Base-by-base conservation (phyloP, 1,284 basidiomycete genomes). In the Thecaphora frezii region DNA sequence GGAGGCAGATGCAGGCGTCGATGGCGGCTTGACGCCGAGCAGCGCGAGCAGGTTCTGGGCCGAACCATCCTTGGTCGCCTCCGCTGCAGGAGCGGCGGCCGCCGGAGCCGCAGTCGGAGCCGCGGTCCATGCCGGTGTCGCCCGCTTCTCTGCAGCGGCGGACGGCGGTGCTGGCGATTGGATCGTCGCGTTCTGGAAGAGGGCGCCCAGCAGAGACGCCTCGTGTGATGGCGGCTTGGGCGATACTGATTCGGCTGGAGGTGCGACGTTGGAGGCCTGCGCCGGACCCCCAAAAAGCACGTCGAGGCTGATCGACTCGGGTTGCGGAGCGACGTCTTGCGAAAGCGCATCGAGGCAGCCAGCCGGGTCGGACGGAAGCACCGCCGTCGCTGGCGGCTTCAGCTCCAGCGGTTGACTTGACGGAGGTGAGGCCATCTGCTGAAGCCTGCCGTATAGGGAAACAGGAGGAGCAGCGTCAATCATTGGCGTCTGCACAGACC, bases 341-440 rank as follows among this genome's bases (percentile, higher is more conserved):
- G 14, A 30, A 30, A 14, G 28, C 7, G 28, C 28, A 30, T 14
- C 28, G n/a, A n/a, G n/a, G n/a, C n/a, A n/a, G n/a, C n/a, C n/a
- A n/a, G n/a, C n/a, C n/a, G n/a, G n/a, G n/a, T n/a, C n/a, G n/a
- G n/a, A n/a, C n/a, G n/a, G n/a, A n/a, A n/a, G n/a, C 28, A 8
- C 14, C 14, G 28, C 28, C 14, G 28, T 7, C 28, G 14, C 28
- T 36, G 33, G 7, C 7, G 33, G 33, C 16, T 9, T 16, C 5
- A 36, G 33, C 33, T 36, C 33, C 4, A 16, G 7, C 8, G 12
- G 12, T 9, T 4, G 10, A 4, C 4, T 36, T 24, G 45, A 44
- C 22, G 69, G 63, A 21, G 55, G 48, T 18, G 59, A 54, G 25
- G 24, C 45, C 54, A 55, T 71, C 48, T 62, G 30, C 45, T 67